phyloP scores from a whole-genome alignment of 2,329 filamentous ascomycete genomes.

The Pseudomassariella vexata region DNA sequence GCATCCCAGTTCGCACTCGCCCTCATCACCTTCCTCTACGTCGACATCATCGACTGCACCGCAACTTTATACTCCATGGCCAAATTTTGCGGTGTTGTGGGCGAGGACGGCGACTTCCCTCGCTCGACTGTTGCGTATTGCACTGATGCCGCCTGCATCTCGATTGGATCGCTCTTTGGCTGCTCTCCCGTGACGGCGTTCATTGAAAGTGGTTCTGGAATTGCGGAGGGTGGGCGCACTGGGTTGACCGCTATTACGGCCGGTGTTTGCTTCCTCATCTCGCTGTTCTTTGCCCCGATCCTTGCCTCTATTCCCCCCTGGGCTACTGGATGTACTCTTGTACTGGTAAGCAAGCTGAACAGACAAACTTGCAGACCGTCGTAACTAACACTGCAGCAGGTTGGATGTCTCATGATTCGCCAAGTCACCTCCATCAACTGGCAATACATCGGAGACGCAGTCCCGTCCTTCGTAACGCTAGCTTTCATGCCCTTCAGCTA shows the following conservation, averaged over 20 bases:
- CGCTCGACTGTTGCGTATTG: slow-evolving; percentile 76
- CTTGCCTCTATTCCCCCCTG: slow-evolving; percentile 73
- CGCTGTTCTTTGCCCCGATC: slow-evolving; percentile 71
- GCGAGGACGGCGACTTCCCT: slow-evolving; percentile 74
- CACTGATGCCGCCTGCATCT: slow-evolving; percentile 65
- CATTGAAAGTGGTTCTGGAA: slow-evolving; percentile 70
- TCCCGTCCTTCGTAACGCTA: slow-evolving; percentile 71
- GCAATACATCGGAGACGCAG: slow-evolving; percentile 68
- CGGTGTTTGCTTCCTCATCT: slow-evolving; percentile 64
- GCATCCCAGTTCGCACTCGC: slow-evolving; percentile 62
- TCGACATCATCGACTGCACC: slow-evolving; percentile 74
- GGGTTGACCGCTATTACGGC: slow-evolving; percentile 66
- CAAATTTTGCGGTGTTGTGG: slow-evolving; percentile 62
- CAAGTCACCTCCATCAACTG: slow-evolving; percentile 72
- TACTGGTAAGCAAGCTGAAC: slow-evolving; percentile 49
- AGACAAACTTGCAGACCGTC: too few species aligned
- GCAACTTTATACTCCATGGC: slow-evolving; percentile 80
- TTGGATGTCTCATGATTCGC: slow-evolving; percentile 73
- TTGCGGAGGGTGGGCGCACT: slow-evolving; percentile 68
- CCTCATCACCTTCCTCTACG: slow-evolving; percentile 72
- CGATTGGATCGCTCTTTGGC: slow-evolving; percentile 64
- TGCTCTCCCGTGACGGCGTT: slow-evolving; percentile 69
- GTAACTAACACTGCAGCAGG: slow-evolving; percentile 29
- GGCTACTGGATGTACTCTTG: slow-evolving; percentile 69
- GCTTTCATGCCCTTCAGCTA: slow-evolving; percentile 74